Conservation (phyloP, 2,329 filamentous ascomycete species). For the Calonectria henricotiae region DNA sequence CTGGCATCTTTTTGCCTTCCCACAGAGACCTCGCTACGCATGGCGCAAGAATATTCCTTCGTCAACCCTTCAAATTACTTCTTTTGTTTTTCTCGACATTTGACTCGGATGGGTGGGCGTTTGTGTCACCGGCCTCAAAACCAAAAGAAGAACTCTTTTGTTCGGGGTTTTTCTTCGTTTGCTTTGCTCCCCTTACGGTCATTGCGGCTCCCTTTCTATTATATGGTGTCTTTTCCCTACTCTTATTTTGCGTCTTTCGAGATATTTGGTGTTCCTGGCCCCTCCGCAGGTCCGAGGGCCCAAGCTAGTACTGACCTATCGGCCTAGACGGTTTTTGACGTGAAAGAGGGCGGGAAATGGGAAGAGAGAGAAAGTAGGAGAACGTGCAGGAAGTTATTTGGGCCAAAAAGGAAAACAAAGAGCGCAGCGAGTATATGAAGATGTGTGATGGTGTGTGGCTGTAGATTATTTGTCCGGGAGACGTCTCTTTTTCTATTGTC, state of each 20-base stretch:
- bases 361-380: constrained; percentile 20
- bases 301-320: constrained; percentile 21
- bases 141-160: constrained; percentile 41
- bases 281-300: constrained; percentile 31
- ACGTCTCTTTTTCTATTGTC: constrained; percentile 48
- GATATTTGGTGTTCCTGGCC: constrained; percentile 31
- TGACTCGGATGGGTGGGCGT: constrained; percentile 42
- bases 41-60: constrained; percentile 42
- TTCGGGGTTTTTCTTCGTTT: not conserved
- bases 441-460: constrained; percentile 46
- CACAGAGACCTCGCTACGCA: constrained; percentile 13
- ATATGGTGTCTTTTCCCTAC: constrained; percentile 30
- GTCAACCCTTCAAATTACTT: constrained; percentile 13
- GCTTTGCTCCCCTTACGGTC: constrained; percentile 36
- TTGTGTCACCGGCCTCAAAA: constrained; percentile 44
- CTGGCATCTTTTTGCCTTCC: not conserved
- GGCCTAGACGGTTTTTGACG: constrained; percentile 21
- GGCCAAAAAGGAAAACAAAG: constrained; percentile 14
- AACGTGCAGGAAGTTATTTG: not conserved
- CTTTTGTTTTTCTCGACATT: constrained; percentile 42
- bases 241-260: constrained; percentile 32
- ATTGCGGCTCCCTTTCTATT: constrained; percentile 27
- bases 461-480: constrained; percentile 51
- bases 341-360: constrained; percentile 23
- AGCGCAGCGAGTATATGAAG: constrained; percentile 46